Evolutionary conservation across 2,329 filamentous ascomycete species (phyloP).

Genomic region (Ascochyta clinopodiicola): DNA sequence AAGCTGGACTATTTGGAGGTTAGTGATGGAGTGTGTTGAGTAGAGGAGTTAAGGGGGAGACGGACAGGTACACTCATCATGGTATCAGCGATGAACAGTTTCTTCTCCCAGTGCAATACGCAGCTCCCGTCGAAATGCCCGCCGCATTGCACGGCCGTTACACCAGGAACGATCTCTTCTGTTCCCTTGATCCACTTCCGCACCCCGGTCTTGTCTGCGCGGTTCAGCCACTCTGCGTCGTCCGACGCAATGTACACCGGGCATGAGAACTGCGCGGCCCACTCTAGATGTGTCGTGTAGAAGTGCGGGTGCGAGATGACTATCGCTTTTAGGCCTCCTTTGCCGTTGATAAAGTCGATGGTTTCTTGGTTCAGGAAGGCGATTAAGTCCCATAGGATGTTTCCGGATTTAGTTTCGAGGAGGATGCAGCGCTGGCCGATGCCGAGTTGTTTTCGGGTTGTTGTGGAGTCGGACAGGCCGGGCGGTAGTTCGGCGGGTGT

Average conservation of each 20-base stretch:
- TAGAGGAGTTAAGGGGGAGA: slow-evolving; percentile 1
- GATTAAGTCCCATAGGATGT: slow-evolving; percentile 82
- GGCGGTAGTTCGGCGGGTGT: slow-evolving; percentile 28
- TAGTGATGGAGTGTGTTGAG: background rate
- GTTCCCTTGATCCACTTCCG: slow-evolving; percentile 54
- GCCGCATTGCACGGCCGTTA: slow-evolving; percentile 72
- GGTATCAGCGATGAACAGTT: slow-evolving; percentile 78
- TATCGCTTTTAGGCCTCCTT: slow-evolving; percentile 74
- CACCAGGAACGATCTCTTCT: slow-evolving; percentile 54
- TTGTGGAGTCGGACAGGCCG: slow-evolving; percentile 46
- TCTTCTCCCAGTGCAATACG: slow-evolving; percentile 64
- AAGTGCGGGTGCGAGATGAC: slow-evolving; percentile 83
- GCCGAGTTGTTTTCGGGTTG: slow-evolving; percentile 59
- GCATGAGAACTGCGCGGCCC: slow-evolving; percentile 72
- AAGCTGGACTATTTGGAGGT: slow-evolving; percentile 36
- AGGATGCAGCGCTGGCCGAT: slow-evolving; percentile 80
- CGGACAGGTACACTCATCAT: slow-evolving; percentile 71
- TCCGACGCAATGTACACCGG: slow-evolving; percentile 72
- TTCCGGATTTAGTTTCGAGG: slow-evolving; percentile 66
- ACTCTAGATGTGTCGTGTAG: slow-evolving; percentile 77
- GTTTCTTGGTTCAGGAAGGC: slow-evolving; percentile 72
- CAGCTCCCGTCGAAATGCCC: slow-evolving; percentile 82
- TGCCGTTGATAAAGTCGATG: slow-evolving; percentile 60
- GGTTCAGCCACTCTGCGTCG: slow-evolving; percentile 70
- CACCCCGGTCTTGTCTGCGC: slow-evolving; percentile 52